Conservation (phyloP, 768 basidiomycete species). For the Mycena galopus region DNA sequence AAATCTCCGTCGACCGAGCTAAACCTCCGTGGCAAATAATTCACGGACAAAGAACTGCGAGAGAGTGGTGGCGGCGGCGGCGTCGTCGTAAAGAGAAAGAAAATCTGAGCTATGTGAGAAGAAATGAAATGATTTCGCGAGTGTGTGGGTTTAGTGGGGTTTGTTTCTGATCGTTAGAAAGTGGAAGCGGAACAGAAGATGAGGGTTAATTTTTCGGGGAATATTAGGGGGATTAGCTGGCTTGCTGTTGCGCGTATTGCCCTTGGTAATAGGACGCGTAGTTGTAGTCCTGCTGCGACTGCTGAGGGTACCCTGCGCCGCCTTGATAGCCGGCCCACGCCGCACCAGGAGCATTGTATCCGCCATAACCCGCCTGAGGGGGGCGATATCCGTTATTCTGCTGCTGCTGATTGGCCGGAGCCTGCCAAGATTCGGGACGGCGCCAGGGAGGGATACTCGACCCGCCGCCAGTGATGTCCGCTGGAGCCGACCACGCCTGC, state of each 20-base stretch:
- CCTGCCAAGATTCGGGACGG: slow-evolving; percentile 89
- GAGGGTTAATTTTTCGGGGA: slow-evolving; percentile 42
- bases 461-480: slow-evolving; percentile 80
- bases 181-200: slow-evolving; percentile 48
- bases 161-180: slow-evolving; percentile 60
- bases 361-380: slow-evolving; percentile 70
- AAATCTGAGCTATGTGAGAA: slow-evolving; percentile 39
- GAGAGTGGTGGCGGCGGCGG: slow-evolving; percentile 22
- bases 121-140: slow-evolving; percentile 42
- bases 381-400: slow-evolving; percentile 69
- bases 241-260: slow-evolving; percentile 86
- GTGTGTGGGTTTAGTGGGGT: slow-evolving; percentile 51
- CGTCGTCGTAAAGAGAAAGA: slow-evolving; percentile 13
- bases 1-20: slow-evolving; percentile 25
- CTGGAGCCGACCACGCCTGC: slow-evolving; percentile 64
- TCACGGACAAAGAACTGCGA: slow-evolving; percentile 20
- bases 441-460: slow-evolving; percentile 93
- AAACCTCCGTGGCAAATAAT: slow-evolving; percentile 13
- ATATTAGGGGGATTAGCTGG: slow-evolving; percentile 48
- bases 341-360: slow-evolving; percentile 55
- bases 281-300: slow-evolving; percentile 82
- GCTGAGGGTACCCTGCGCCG: slow-evolving; percentile 58
- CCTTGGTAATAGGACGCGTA: slow-evolving; percentile 92
- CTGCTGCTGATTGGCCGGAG: slow-evolving; percentile 65
- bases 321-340: slow-evolving; percentile 65